Evolutionary conservation across 225 moss, liverwort and hornwort species (phyloP), one percentile per base, ranked within the genome.

Genomic region (Takakia lepidozioides): DNA sequence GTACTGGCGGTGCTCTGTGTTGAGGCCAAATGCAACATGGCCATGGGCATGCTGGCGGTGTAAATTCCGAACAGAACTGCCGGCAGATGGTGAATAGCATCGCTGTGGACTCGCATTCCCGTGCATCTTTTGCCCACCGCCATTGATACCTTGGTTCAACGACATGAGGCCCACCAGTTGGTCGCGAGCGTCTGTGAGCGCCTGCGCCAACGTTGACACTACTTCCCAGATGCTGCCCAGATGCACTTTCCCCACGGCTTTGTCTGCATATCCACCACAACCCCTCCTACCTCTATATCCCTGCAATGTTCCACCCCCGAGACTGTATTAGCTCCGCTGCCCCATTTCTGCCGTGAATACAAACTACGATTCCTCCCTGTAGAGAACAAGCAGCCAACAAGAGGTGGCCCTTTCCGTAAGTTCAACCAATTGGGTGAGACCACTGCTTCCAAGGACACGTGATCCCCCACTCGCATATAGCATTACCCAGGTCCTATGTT

Each of bases 101-200:
- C 60, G 52, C 48, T 14, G 11, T 14, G 55, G 67, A 50, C 48
- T 60, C 9, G 6, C 21, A 30, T n/a, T n/a, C n/a, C 30, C 14
- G 21, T 14, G 49, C 7, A 34, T 40, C 5, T 40, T 30, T 30
- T 56, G 55, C 3, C 62, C 67, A 14, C n/a, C 29, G 4, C 22
- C 0, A 0, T 4, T 19, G 0, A 26, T 42, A 48, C 46, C n/a
- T 46, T 40, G 24, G 23, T 48, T 45, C 57, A 27, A n/a, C n/a
- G 9, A 52, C 55, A 78, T 69, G 24, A 78, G 47, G 25, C 46
- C 64, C 61, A 73, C 58, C 20, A 78, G 58, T 47, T 73, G 72
- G 65, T 78, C 65, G 15, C 72, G 68, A n/a, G 78, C 78, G 51
- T 72, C 68, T 32, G 68, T 72, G 25, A 78, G 69, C 38, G 78